Percentiles rank a stretch among this genome's conserved stretches.
phyloP scores from a whole-genome alignment of 352 stramenopile genomes.

The Globisporangium irregulare region DNA sequence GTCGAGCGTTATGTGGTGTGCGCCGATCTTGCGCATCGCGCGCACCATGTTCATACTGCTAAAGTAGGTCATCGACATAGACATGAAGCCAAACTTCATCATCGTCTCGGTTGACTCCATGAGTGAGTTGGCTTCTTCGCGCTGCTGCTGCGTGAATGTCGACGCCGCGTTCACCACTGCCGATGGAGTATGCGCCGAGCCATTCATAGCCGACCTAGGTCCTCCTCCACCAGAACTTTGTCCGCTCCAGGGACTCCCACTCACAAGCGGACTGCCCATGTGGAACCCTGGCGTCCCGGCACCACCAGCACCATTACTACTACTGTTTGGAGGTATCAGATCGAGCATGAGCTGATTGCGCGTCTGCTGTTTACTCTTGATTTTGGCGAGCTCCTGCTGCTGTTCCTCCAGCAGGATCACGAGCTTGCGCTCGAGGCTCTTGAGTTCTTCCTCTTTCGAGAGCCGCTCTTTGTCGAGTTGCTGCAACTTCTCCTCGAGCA shows the following conservation, averaged over 20 bases:
- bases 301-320: background rate
- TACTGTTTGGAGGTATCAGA: constrained; percentile 21
- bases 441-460: constrained; percentile 92
- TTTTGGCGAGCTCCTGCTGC: constrained; percentile 87
- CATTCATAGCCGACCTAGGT: background rate
- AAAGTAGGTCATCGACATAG: constrained; percentile 97
- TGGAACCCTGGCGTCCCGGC: background rate
- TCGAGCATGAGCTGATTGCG: constrained; percentile 51
- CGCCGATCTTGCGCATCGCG: constrained; percentile 93
- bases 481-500: constrained; percentile 86
- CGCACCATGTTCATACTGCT: constrained; percentile 96
- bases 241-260: constrained; percentile 16
- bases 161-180: constrained; percentile 20
- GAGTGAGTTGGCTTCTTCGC: constrained; percentile 85
- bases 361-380: constrained; percentile 52
- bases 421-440: constrained; percentile 91
- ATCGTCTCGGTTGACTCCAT: constrained; percentile 97
- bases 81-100: constrained; percentile 99
- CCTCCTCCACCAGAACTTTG: background rate
- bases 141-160: constrained; percentile 76
- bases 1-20: constrained; percentile 90
- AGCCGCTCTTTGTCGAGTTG: constrained; percentile 84
- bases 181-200: constrained; percentile 2
- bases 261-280: background rate
- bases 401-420: constrained; percentile 94